phyloP scores from a whole-genome alignment of 169 alveolate species.

The Plasmodium coatneyi region DNA sequence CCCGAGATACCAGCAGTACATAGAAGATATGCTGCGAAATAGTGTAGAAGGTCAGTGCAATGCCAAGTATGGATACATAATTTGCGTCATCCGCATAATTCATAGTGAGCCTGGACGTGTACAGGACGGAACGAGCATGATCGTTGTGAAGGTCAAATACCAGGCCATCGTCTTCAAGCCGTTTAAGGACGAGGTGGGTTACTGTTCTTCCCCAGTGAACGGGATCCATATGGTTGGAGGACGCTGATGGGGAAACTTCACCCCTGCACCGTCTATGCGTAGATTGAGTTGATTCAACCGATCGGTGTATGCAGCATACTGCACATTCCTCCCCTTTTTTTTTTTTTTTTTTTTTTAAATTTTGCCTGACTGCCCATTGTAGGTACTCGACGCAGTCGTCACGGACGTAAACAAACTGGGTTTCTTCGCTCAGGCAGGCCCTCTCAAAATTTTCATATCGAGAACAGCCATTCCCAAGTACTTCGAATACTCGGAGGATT shows the following conservation, averaged over 20 bases:
- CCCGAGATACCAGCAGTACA: constrained; percentile 89
- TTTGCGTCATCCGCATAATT: constrained; percentile 91
- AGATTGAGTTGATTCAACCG: not conserved
- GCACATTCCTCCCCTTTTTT: not conserved
- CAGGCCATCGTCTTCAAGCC: constrained; percentile 93
- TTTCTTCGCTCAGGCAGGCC: constrained; percentile 93
- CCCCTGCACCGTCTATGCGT: not conserved
- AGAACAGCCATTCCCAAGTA: constrained; percentile 90
- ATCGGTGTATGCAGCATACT: not conserved
- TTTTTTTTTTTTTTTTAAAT: not conserved
- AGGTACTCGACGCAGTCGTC: constrained; percentile 92
- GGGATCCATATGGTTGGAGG: not conserved
- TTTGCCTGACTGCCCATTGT: not conserved
- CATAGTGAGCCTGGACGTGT: constrained; percentile 92
- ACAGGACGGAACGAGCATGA: constrained; percentile 94
- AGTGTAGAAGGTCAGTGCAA: constrained; percentile 92
- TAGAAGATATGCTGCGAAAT: constrained; percentile 90
- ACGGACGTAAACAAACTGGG: constrained; percentile 93
- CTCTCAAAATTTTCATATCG: constrained; percentile 91
- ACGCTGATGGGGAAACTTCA: not conserved
- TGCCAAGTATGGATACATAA: constrained; percentile 88
- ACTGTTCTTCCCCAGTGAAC: not conserved
- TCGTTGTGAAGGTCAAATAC: constrained; percentile 91
- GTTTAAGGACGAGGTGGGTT: constrained; percentile 90
- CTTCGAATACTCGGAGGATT: constrained; percentile 88